Base-by-base conservation (phyloP, 768 basidiomycete genomes). In the Jaapia argillacea region DNA sequence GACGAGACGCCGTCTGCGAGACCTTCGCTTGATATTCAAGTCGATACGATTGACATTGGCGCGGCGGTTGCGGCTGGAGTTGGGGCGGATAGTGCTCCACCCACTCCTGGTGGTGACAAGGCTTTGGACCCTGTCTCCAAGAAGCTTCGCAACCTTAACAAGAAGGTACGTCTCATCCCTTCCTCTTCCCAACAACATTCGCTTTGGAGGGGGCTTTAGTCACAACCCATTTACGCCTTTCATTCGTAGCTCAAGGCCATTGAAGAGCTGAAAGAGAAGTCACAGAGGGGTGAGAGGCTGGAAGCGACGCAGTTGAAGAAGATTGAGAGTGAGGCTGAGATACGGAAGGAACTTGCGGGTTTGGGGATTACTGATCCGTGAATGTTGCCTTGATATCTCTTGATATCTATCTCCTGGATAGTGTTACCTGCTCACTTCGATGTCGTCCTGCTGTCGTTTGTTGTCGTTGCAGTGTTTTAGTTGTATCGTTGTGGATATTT, bases 201-300 rank as follows among this genome's bases (percentile, higher is more conserved):
- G n/a, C n/a, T n/a, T n/a, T n/a, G n/a, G n/a, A n/a, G n/a, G n/a
- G n/a, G n/a, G n/a, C n/a, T n/a, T n/a, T n/a, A n/a, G n/a, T n/a
- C n/a, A n/a, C n/a, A n/a, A n/a, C n/a, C n/a, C n/a, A n/a, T n/a
- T n/a, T n/a, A n/a, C n/a, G n/a, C n/a, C n/a, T n/a, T n/a, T n/a
- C n/a, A n/a, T n/a, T n/a, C n/a, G n/a, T n/a, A 96, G 92, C 72
- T 99, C 51, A 97, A 96, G 61, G 94, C 94, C n/a, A 98, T 99
- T 51, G 91, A 97, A 18, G 93, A 98, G 56, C 77, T 99, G 40
- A 98, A 97, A 68, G 88, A 87, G 51, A 91, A 92, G 67, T 75
- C 78, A 22, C 83, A 77, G 56, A 77, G 85, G 26, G 94, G 96
- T 1, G 93, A 98, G 60, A 77, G 83, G 44, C 72, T 99, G 24